Percentiles rank a stretch among this genome's conserved stretches.
Conservation (phyloP, 2,329 filamentous ascomycete species). For the Xylogone sp. region DNA sequence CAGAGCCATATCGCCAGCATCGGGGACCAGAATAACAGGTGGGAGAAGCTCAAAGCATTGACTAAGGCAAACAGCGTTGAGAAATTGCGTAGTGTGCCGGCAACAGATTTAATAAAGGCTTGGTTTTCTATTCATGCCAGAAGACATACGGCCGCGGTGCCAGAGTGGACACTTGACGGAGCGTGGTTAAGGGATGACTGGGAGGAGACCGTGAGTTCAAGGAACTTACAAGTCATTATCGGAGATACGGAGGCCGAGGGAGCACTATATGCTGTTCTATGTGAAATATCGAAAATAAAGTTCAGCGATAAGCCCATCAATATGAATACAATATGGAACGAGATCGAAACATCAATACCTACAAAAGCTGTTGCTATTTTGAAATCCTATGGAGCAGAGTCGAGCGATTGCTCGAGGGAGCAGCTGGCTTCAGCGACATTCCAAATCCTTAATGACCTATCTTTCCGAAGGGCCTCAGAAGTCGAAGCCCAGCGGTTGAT, state of each 20-base stretch:
- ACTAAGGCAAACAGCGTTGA: neutral
- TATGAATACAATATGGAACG: neutral
- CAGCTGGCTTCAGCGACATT: neutral
- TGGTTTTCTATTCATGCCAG: slow-evolving; percentile 1
- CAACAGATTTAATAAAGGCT: slow-evolving; percentile 3
- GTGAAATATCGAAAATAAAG: neutral
- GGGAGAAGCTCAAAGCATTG: neutral
- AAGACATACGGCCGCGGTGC: neutral
- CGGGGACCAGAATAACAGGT: neutral
- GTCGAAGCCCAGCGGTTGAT: neutral
- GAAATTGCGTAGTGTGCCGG: slow-evolving; percentile 1
- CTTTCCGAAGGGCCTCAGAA: neutral
- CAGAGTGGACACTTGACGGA: slow-evolving; percentile 4
- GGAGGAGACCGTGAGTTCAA: slow-evolving; percentile 3
- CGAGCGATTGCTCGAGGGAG: neutral
- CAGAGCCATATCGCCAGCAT: slow-evolving; percentile 3
- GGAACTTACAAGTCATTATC: slow-evolving; percentile 2
- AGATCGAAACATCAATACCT: neutral
- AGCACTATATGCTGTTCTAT: slow-evolving; percentile 1
- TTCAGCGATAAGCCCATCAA: neutral
- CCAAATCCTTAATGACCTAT: neutral
- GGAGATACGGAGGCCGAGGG: slow-evolving; percentile 6
- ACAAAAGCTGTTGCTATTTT: neutral
- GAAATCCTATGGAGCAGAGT: neutral
- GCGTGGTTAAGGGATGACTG: slow-evolving; percentile 4